Evolutionary conservation across 2,329 filamentous ascomycete species (phyloP), one percentile per base, ranked within the genome.

Genomic region (Pezicula neosporulosa): DNA sequence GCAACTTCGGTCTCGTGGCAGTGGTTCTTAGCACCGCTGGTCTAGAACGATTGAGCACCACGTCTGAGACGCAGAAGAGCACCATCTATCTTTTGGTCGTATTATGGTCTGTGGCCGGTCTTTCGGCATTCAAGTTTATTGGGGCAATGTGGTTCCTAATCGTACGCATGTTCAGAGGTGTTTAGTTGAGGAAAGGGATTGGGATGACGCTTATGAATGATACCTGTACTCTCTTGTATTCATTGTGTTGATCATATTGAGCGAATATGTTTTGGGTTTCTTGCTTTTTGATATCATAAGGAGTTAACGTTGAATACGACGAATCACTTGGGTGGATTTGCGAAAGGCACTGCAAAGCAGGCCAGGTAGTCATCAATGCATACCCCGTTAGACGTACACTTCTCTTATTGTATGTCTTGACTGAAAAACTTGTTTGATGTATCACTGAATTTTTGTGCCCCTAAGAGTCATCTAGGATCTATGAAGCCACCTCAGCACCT

Each of bases 1-100:
- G 86, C 66, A 99, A 99, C 70, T 89, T 99, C 68, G 91, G 83
- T 1, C 82, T 99, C 6, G 85, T 83, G 1, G 93, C 93, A 0
- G 78, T 95, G 2, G 93, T 99, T 7, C 76, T 99, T 59, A 92
- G 88, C 65, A 86, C 89, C 1, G 93, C 88, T 21, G 93, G 94
- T 2, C 70, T 97, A 56, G 85, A 95, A 60, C 79, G 80, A 53
- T 79, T 92, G 47, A 89, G 93, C 67, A 96, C 97, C 62, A 72
- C 89, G 0, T 77, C 90, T 90, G 97, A 56, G 39, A 55, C 53
- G 7, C 54, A 51, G 27, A 66, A 63, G 53, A 61, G 58, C 36
- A 61, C 61, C 9, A 65, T 67, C 33, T 68, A 68, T 42, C 56
- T 68, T 47, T 59, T 61, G 3, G 63, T 68, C 7, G 66, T 68